Evolutionary conservation across 1,284 basidiomycete genomes (phyloP).

Genomic region (Ustilago hordei): DNA sequence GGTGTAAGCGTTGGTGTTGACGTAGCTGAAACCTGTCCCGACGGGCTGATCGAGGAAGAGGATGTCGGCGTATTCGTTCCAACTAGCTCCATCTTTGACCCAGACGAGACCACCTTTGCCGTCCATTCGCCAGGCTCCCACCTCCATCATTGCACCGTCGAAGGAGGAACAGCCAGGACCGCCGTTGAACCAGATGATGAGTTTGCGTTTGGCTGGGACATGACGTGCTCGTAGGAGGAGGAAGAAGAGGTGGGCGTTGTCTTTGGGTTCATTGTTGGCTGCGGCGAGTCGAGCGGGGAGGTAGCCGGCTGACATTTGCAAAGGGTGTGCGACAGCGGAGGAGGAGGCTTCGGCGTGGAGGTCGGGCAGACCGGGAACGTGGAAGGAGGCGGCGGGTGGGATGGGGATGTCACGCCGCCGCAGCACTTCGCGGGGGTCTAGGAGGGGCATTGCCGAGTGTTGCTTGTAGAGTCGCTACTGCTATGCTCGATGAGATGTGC

Average conservation of each 20-base stretch:
- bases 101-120: constrained; percentile 82
- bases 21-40: constrained; percentile 92
- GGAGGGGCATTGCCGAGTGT: constrained; percentile 25
- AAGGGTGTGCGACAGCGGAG: constrained; percentile 33
- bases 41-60: constrained; percentile 97
- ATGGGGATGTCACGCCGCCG: constrained; percentile 41
- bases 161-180: constrained; percentile 97
- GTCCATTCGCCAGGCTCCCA: constrained; percentile 85
- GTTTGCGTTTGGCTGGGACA: constrained; percentile 84
- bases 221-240: constrained; percentile 89
- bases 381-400: constrained; percentile 47
- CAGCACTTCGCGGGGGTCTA: constrained; percentile 47
- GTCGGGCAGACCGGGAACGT: constrained; percentile 49
- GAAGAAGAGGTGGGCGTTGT: constrained; percentile 85
- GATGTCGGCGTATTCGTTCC: constrained; percentile 99
- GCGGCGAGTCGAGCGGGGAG: constrained; percentile 50
- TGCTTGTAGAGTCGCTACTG: not conserved
- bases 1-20: constrained; percentile 85
- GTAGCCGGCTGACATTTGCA: constrained; percentile 63
- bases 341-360: constrained; percentile 42
- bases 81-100: constrained; percentile 80
- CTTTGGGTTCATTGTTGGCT: constrained; percentile 33
- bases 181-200: constrained; percentile 97
- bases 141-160: constrained; percentile 97
- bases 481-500: too few relatives aligned